These are phyloP conservation scores for Asterionellopsis glacialis DNA, from an alignment of 108 stramenopile species.

Conservation along the genomic window DNA sequence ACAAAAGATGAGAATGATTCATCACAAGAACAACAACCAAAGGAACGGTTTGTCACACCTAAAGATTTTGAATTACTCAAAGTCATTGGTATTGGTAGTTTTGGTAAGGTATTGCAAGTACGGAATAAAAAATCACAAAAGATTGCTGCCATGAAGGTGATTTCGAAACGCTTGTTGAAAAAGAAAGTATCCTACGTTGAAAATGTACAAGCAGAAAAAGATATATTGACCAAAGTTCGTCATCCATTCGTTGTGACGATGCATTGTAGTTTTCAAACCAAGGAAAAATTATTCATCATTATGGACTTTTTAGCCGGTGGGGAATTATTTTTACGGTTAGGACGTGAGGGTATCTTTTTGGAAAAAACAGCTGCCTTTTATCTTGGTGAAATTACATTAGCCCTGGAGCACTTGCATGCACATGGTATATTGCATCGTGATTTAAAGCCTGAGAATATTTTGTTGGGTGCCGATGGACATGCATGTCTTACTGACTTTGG, in stretches of 20 bases:
- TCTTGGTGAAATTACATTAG: slow-evolving; percentile 93
- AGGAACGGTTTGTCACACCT: slow-evolving; percentile 59
- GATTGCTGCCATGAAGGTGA: slow-evolving; percentile 94
- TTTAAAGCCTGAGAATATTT: slow-evolving; percentile 91
- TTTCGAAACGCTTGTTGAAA: slow-evolving; percentile 87
- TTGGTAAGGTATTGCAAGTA: slow-evolving; percentile 96
- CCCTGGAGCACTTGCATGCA: slow-evolving; percentile 87
- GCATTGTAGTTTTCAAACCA: slow-evolving; percentile 96
- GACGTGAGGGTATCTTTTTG: slow-evolving; percentile 77
- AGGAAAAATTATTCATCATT: slow-evolving; percentile 90
- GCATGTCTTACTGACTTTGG: slow-evolving; percentile 97
- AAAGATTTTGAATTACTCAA: slow-evolving; percentile 85
- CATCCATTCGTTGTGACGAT: slow-evolving; percentile 96
- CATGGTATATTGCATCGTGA: slow-evolving; percentile 94
- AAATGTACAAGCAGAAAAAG: slow-evolving; percentile 87
- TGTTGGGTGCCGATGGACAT: slow-evolving; percentile 88
- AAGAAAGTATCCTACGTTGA: slow-evolving; percentile 78
- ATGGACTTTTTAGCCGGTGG: slow-evolving; percentile 97
- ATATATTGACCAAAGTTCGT: slow-evolving; percentile 87
- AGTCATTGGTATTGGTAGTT: slow-evolving; percentile 97
- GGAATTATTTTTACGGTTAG: slow-evolving; percentile 88
- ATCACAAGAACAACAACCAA: neutral
- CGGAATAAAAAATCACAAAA: slow-evolving; percentile 70
- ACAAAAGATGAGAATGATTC: neutral
- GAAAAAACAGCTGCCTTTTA: slow-evolving; percentile 90